Conservation (phyloP, 768 basidiomycete species). For the Lyophyllum shimeji region DNA sequence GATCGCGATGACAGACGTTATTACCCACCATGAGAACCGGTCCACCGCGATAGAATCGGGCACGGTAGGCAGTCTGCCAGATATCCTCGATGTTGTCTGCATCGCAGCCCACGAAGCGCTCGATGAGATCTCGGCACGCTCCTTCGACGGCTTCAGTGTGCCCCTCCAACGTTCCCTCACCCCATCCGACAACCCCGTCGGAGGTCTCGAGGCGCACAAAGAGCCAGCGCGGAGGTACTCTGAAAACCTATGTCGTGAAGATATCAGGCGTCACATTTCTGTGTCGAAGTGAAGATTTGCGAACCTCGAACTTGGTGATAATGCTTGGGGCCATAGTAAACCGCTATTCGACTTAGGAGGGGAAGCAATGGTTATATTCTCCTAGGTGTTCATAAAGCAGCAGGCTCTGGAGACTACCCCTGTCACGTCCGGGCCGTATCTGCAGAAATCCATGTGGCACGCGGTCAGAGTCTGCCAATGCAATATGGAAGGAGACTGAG, state of each 20-base stretch:
- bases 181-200: constrained; percentile 69
- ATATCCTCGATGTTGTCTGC: constrained; percentile 71
- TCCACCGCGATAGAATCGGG: constrained; percentile 73
- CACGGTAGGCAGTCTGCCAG: constrained; percentile 65
- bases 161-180: constrained; percentile 71
- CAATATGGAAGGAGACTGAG: too few species aligned
- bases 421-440: too few species aligned
- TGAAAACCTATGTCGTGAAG: constrained; percentile 45
- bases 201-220: constrained; percentile 70
- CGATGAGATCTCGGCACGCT: constrained; percentile 55
- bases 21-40: constrained; percentile 61
- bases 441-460: too few species aligned
- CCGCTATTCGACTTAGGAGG: too few species aligned
- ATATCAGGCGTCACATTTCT: background rate
- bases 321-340: constrained; percentile 14
- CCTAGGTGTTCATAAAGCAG: background rate
- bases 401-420: background rate
- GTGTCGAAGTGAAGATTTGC: background rate
- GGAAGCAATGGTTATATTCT: too few species aligned
- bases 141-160: constrained; percentile 78
- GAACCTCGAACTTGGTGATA: constrained; percentile 27
- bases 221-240: constrained; percentile 71
- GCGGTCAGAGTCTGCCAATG: too few species aligned
- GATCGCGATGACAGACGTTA: background rate
- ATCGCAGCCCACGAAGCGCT: constrained; percentile 60